phyloP scores from a whole-genome alignment of 805 yeast species.

The Komagataella pastoris region DNA sequence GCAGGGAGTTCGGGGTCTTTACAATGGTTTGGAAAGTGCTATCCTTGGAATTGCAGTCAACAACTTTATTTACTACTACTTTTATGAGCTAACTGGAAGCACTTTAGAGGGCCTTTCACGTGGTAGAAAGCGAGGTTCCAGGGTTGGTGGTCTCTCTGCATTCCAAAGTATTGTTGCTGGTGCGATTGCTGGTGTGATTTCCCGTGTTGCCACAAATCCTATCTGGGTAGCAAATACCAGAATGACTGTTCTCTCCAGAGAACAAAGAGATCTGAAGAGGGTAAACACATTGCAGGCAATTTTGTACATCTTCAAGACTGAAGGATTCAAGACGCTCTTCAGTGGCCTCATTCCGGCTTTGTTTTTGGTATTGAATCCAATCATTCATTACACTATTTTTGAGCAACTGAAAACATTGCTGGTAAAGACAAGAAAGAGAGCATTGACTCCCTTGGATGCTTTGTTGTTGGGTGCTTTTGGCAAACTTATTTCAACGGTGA shows the following conservation, averaged over 20 bases:
- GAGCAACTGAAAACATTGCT: constrained; percentile 71
- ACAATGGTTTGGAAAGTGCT: constrained; percentile 82
- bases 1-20: constrained; percentile 58
- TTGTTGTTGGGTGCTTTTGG: constrained; percentile 83
- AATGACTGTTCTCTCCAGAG: constrained; percentile 45
- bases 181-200: constrained; percentile 76
- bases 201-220: constrained; percentile 76
- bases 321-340: constrained; percentile 62
- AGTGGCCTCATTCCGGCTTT: constrained; percentile 85
- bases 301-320: constrained; percentile 48
- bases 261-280: constrained; percentile 18
- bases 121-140: constrained; percentile 3
- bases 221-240: constrained; percentile 93
- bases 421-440: constrained; percentile 34
- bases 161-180: constrained; percentile 65
- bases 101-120: constrained; percentile 3
- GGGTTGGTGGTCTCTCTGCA: constrained; percentile 32
- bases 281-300: constrained; percentile 41
- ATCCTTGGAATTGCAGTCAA: constrained; percentile 75
- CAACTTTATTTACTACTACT: constrained; percentile 82
- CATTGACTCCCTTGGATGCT: constrained; percentile 60
- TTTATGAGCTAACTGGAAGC: constrained; percentile 55
- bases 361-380: constrained; percentile 76
- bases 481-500: constrained; percentile 75
- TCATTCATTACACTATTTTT: constrained; percentile 82